These are phyloP conservation scores for Euptelea pleiosperma DNA, from an alignment of 164 flowering plant genomes.

Conservation along the genomic window DNA sequence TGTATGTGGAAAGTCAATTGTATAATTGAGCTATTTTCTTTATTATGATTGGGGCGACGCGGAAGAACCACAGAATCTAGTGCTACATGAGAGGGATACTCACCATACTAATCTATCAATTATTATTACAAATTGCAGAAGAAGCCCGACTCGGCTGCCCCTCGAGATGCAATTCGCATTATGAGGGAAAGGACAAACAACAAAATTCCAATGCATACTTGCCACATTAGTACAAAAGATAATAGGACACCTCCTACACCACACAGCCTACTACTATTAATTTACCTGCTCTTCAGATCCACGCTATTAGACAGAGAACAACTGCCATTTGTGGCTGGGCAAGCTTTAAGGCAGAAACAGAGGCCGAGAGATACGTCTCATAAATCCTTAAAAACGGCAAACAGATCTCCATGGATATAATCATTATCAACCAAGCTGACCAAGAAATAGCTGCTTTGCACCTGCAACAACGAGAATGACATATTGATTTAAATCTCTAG, in stretches of 20 bases:
- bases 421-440: constrained; percentile 94
- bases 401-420: constrained; percentile 68
- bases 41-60: too few relatives aligned
- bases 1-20: too few relatives aligned
- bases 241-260: neutral
- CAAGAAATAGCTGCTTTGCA: constrained; percentile 63
- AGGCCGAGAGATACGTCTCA: constrained; percentile 17
- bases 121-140: constrained; percentile 7
- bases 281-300: too few relatives aligned
- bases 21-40: too few relatives aligned
- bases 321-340: neutral
- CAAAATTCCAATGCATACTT: neutral
- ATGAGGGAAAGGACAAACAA: neutral
- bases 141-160: neutral
- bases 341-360: neutral
- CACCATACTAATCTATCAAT: constrained; percentile 6
- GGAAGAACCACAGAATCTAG: too few relatives aligned
- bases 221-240: neutral
- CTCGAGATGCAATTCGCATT: constrained; percentile 12
- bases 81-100: neutral
- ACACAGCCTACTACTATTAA: neutral
- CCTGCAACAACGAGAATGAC: constrained; percentile 39
- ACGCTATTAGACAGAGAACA: neutral
- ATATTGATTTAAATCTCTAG: neutral
- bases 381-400: constrained; percentile 59